Evolutionary conservation across 345 rosid genomes (phyloP).

Genomic region (Ailanthus altissimus): DNA sequence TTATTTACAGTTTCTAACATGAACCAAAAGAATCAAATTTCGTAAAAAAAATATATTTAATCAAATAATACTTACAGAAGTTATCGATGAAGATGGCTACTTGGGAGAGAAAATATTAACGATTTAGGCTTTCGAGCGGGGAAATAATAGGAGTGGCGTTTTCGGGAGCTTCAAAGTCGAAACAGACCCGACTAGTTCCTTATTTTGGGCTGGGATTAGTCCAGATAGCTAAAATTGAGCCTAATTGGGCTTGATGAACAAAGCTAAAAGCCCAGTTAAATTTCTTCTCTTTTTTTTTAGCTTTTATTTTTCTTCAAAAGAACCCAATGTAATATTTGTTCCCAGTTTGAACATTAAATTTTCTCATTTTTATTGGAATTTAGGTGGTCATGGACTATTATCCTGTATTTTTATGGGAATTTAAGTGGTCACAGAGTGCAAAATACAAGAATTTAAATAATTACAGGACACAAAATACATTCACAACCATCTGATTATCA

Average conservation of each 20-base stretch:
- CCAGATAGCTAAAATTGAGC: background rate
- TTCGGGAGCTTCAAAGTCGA: no score
- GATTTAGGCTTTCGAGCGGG: background rate
- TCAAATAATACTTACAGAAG: constrained; percentile 8
- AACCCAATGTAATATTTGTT: no score
- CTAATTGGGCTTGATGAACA: background rate
- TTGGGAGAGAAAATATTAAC: background rate
- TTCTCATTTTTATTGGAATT: no score
- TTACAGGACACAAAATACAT: no score
- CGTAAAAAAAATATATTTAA: background rate
- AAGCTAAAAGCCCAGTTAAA: background rate
- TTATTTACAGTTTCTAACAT: background rate
- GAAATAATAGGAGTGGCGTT: background rate
- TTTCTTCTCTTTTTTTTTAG: background rate
- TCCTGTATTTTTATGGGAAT: no score
- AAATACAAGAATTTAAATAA: no score
- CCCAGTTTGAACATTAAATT: no score
- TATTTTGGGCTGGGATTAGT: background rate
- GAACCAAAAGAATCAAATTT: background rate
- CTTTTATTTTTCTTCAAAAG: no score
- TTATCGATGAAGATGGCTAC: background rate
- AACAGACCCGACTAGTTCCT: background rate
- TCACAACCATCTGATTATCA: no score
- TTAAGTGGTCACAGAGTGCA: no score
- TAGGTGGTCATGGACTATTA: no score